Conservation (phyloP, 176 grass and related monocot species). For the Sorghum bicolor region DNA sequence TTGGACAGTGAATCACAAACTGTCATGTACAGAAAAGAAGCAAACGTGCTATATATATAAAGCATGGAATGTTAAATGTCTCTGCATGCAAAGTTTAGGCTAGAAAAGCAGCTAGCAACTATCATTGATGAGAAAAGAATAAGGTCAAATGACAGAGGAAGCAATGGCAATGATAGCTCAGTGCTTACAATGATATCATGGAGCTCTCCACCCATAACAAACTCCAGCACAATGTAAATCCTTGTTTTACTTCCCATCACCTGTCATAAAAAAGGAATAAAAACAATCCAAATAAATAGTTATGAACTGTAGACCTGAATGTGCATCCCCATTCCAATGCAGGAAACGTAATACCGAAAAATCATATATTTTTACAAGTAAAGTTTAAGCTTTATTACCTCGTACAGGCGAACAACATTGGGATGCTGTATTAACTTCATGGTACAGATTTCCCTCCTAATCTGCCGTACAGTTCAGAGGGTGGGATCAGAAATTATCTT, state of each 20-base stretch:
- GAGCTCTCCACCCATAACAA: conserved; percentile 75
- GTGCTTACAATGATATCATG: conserved; percentile 80
- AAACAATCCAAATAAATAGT: not conserved
- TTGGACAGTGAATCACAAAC: not conserved
- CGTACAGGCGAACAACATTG: conserved; percentile 80
- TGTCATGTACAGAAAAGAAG: not conserved
- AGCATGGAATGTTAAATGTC: not conserved
- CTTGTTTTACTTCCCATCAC: conserved; percentile 94
- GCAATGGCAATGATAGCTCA: not conserved
- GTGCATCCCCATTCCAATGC: not conserved
- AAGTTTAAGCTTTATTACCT: conserved; percentile 42
- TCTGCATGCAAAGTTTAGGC: not conserved
- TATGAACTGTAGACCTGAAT: not conserved
- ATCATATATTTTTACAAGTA: not conserved
- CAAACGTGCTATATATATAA: not conserved
- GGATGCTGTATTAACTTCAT: conserved; percentile 93
- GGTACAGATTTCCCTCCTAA: conserved; percentile 79
- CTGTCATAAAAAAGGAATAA: conserved; percentile 30
- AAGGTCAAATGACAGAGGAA: conserved; percentile 3
- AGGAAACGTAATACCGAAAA: not conserved
- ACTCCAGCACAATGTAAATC: conserved; percentile 91
- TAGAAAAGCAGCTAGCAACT: not conserved
- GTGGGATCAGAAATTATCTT: not conserved
- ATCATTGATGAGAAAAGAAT: not conserved
- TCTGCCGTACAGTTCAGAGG: conserved; percentile 38